Evolutionary conservation across 2,329 filamentous ascomycete genomes (phyloP), one percentile per base, ranked within the genome.

Genomic region (Ophiostoma ips): DNA sequence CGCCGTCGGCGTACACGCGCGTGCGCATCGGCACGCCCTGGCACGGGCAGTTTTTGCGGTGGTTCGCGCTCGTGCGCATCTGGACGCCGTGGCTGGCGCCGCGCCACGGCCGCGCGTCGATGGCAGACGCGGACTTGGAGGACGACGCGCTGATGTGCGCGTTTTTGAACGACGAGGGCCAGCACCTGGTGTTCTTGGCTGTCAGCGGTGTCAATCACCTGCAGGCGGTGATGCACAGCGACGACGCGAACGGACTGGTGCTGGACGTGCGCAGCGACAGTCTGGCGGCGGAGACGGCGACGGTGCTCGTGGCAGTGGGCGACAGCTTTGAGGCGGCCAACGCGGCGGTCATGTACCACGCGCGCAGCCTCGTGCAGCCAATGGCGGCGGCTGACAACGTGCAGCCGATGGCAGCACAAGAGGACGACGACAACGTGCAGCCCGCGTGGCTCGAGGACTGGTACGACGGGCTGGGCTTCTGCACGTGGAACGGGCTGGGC

Each of bases 401-500:
- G n/a, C n/a, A n/a, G n/a, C n/a, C n/a, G n/a, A n/a, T n/a, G n/a
- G 24, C 24, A 28, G 24, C 5, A 5, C 24, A 28, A 8, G 24
- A 28, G 24, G 24, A 28, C 13, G 52, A 61, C 15, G 66, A 70
- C 24, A 72, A 72, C 5, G 65, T 81, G 33, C 71, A 72, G 49
- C 66, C 72, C 6, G 65, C 79, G 61, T 95, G 87, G 87, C 68
- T 86, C 46, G 80, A 92, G 55, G 79, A 85, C 52, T 95, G 89
- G 88, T 89, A 89, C 61, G 92, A 96, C 63, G 87, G 88, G 0
- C 69, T 98, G 35, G 86, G 88, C 0, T 98, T 92, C 62, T 98
- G 92, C 63, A 98, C 92, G 1, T 98, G 92, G 92, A 98, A 96
- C 61, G 84, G 81, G 0, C 71, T 98, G 0, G 92, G 92, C 0